Base-by-base conservation (phyloP, 2,329 filamentous ascomycete genomes). In the Camillea tinctor region DNA sequence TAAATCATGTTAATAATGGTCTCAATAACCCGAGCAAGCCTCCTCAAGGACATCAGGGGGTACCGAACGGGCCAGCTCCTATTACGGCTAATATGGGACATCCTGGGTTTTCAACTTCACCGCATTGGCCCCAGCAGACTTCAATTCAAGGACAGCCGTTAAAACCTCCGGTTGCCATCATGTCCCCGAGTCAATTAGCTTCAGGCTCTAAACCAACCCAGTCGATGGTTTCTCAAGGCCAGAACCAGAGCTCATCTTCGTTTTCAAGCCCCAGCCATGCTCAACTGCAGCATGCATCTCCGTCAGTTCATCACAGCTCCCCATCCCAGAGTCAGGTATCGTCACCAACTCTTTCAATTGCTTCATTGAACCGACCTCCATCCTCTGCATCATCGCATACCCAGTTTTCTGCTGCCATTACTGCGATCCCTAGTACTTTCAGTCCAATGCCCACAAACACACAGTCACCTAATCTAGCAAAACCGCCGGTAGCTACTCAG, bases 311-410 rank as follows among this genome's bases (percentile, higher is more conserved):
- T 21, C 30, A 66, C 23, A 65, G 71, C 6, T 72, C 71, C 11
- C 64, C 67, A n/a, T 51, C 65, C 13, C 69, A 69, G 30, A 72
- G 71, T 51, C 69, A 72, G 52, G 66, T 72, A 9, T 72, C 71
- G 21, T 72, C 70, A 1, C 71, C 71, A 1, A 56, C 66, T 9
- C 63, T 58, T 21, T 73, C 71, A 11, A 62, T 71, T 50, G 65
- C 64, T 13, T 73, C 71, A 49, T 61, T 71, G 22, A 56, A 69
- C 23, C 57, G 68, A 17, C 66, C 68, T 2, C 66, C 68, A 7
- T 61, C 69, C 21, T 67, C 70, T 4, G 65, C 66, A 23, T 68
- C 68, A 2, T 66, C 66, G 1, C 60, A 59, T 40, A 52, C 57
- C 23, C 62, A 63, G 20, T 44, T 54, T 24, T 63, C 49, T 26